Evolutionary conservation across 108 stramenopile genomes (phyloP).

Genomic region (Cyclotella cryptica): DNA sequence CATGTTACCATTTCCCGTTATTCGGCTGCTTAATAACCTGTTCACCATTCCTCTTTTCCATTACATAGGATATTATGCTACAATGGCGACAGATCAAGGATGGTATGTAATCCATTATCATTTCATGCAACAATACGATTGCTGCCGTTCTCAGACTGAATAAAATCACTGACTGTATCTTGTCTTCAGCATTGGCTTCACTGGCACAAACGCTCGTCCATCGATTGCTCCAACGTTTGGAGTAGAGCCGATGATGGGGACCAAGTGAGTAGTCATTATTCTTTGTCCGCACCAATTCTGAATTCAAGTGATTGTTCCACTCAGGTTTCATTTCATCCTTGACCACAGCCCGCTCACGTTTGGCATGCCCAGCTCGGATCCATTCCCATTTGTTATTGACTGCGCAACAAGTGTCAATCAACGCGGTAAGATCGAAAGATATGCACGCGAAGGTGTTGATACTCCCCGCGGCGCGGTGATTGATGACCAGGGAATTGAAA

Average conservation of each 20-base stretch:
- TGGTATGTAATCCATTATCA: constrained; percentile 23
- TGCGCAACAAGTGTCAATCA: constrained; percentile 73
- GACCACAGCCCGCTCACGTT: constrained; percentile 55
- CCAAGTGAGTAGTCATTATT: constrained; percentile 1
- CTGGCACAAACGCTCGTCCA: constrained; percentile 71
- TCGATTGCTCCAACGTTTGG: constrained; percentile 77
- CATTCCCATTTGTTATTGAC: constrained; percentile 70
- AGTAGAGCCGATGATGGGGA: constrained; percentile 66
- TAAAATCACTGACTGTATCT: neutral
- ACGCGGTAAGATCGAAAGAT: constrained; percentile 74
- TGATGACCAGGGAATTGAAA: constrained; percentile 64
- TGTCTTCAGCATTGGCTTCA: constrained; percentile 54
- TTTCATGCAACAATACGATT: neutral
- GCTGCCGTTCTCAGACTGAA: neutral
- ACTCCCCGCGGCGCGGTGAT: constrained; percentile 68
- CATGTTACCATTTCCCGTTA: neutral
- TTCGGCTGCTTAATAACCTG: too few relatives aligned
- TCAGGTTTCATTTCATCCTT: neutral
- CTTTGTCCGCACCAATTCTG: neutral
- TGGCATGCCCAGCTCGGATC: constrained; percentile 63
- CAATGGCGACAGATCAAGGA: constrained; percentile 70
- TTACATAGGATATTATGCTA: constrained; percentile 72
- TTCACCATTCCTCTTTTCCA: neutral
- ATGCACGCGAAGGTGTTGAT: constrained; percentile 60
- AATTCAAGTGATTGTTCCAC: neutral